Evolutionary conservation across 768 basidiomycete genomes (phyloP).

Genomic region (Phaffia tasmanica): DNA sequence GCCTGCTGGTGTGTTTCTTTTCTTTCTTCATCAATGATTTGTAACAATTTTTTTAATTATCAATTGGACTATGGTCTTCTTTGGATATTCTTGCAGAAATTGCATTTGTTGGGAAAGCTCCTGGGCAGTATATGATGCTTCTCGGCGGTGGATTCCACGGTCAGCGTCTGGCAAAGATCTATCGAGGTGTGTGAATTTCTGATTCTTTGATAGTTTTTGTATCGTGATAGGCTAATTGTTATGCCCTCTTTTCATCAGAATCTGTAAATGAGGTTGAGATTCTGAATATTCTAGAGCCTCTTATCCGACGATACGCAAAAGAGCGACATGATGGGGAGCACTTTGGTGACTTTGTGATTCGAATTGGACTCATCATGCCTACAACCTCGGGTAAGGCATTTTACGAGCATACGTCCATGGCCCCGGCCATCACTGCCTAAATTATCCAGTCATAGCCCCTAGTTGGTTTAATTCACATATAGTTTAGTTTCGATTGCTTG

Average conservation of each 20-base stretch:
- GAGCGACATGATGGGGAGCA: conserved; percentile 77
- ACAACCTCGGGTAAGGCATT: conserved; percentile 73
- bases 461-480: no score
- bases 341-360: conserved; percentile 91
- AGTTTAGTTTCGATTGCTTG: neutral
- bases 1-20: no score
- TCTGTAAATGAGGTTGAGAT: conserved; percentile 85
- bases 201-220: neutral
- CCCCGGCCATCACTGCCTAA: conserved; percentile 6
- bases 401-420: conserved; percentile 49
- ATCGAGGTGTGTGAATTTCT: conserved; percentile 43
- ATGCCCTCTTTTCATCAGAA: conserved; percentile 43
- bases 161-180: conserved; percentile 91
- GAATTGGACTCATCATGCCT: conserved; percentile 77
- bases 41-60: no score
- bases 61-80: no score
- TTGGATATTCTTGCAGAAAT: no score
- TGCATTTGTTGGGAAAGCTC: conserved; percentile 93
- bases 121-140: conserved; percentile 82
- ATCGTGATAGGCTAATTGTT: neutral
- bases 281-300: conserved; percentile 70
- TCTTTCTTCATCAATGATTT: no score
- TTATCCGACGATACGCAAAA: conserved; percentile 88
- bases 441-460: neutral
- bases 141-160: conserved; percentile 93